Conservation (phyloP, 768 basidiomycete genomes). For the Pleurotus tuber-regium region DNA sequence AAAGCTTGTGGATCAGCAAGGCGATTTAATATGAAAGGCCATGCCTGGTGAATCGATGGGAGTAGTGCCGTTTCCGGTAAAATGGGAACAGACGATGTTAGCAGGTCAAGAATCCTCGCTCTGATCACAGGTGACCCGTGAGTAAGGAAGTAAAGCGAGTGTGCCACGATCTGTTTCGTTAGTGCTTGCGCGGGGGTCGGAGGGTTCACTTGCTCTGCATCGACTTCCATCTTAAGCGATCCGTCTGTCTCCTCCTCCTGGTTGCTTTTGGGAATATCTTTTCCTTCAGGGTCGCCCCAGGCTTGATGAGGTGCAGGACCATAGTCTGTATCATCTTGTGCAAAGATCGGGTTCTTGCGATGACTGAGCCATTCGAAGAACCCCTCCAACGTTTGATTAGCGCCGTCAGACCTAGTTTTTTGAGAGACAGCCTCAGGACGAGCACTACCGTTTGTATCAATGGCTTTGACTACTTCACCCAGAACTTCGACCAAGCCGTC, state of each 20-base stretch:
- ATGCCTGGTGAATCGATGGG: constrained; percentile 82
- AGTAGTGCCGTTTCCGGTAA: constrained; percentile 72
- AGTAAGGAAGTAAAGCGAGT: constrained; percentile 88
- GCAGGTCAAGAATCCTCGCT: constrained; percentile 73
- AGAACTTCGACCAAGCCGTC: constrained; percentile 88
- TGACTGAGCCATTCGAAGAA: constrained; percentile 68
- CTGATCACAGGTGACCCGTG: constrained; percentile 87
- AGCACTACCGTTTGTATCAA: constrained; percentile 39
- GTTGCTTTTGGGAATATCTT: constrained; percentile 23
- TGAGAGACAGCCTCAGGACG: constrained; percentile 10
- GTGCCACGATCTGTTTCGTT: constrained; percentile 81
- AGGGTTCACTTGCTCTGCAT: constrained; percentile 28
- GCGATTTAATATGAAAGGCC: constrained; percentile 93
- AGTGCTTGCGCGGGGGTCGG: constrained; percentile 72
- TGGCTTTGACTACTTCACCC: constrained; percentile 77
- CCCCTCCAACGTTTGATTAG: constrained; percentile 38
- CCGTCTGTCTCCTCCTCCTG: constrained; percentile 18
- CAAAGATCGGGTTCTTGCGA: constrained; percentile 33
- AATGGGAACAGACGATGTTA: constrained; percentile 73
- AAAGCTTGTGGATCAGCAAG: constrained; percentile 71
- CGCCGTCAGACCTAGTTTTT: constrained; percentile 21
- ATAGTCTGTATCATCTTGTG: constrained; percentile 47
- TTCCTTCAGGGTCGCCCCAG: constrained; percentile 43
- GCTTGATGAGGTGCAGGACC: constrained; percentile 58
- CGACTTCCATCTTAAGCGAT: constrained; percentile 38